Base-by-base conservation (phyloP, 129 eudicot species). In the Mikania micrantha region DNA sequence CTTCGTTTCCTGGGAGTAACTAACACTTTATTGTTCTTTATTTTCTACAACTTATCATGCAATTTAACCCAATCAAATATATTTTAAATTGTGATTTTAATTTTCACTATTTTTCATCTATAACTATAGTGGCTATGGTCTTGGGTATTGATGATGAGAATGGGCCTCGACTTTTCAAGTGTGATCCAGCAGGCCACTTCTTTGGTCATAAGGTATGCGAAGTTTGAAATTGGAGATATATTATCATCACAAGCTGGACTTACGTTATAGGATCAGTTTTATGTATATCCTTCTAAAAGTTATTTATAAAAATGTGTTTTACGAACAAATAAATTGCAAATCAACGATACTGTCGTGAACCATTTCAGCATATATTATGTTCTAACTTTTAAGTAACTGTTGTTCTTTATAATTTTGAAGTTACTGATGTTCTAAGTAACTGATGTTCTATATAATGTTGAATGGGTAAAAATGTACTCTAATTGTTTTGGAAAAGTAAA, bases 161-260 rank as follows among this genome's bases (percentile, higher is more conserved):
- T 65, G 99, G 99, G 15, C 99, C 99, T 60, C 78, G 79, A 65
- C 90, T 93, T 38, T 93, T 93, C 63, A 93, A 93, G 74, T 93
- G 99, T 79, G 99, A 93, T 66, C 99, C 99, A 66, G 99, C 99
- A 27, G 99, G 99, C 66, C 99, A 93, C 60, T 93, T 88, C 78
- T 89, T 76, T 64, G 99, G 99, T 62, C 99, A 93, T 39, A 93
- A 89, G 92, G 99, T 93, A 74, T 40, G 41, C 65, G 29, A 15
- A 72, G 12, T 27, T 22, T 31, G 1, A 20, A 13, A 31, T 17
- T 22, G 7, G 49, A 60, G 34, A 72, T 60, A 11, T 52, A 27
- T 52, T 20, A 16, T 27, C 24, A 20, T 34, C 16, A 31, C 20
- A 11, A 60, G 22, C 1, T 24, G 32, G 2, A 0, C 28, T 65